A percentile compares a stretch with the other conserved stretches of the same genome.
These are phyloP conservation scores for Neopestalotiopsis rosae DNA, from an alignment of 2,329 filamentous ascomycete genomes.

Conservation along the genomic window DNA sequence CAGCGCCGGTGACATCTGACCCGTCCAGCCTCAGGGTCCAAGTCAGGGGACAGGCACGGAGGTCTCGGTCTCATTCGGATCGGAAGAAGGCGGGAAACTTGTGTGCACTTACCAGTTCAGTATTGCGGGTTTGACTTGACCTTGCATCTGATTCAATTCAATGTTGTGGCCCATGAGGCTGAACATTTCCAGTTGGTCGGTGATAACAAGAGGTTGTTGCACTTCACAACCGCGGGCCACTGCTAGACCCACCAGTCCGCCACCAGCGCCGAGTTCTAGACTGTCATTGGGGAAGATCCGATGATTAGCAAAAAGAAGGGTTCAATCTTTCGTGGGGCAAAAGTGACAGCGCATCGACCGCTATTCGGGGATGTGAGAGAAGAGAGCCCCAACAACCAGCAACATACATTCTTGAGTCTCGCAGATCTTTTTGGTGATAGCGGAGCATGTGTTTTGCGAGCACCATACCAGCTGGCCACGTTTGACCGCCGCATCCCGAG, in stretches of 20 bases:
- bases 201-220: slow-evolving; percentile 71
- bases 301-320: slow-evolving; percentile 9
- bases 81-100: not conserved
- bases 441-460: slow-evolving; percentile 85
- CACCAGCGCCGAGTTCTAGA: slow-evolving; percentile 89
- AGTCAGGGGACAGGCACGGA: not conserved
- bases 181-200: slow-evolving; percentile 87
- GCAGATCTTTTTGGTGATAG: slow-evolving; percentile 68
- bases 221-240: slow-evolving; percentile 62
- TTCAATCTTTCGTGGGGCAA: not conserved
- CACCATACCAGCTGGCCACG: slow-evolving; percentile 94
- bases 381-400: slow-evolving; percentile 29
- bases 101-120: slow-evolving; percentile 75
- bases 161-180: slow-evolving; percentile 88
- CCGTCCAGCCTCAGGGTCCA: not conserved
- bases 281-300: slow-evolving; percentile 1
- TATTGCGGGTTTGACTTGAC: slow-evolving; percentile 68
- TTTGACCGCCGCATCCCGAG: slow-evolving; percentile 88
- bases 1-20: not conserved
- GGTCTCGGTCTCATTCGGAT: not conserved
- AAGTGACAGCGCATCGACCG: slow-evolving; percentile 1
- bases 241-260: slow-evolving; percentile 79
- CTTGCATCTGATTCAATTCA: slow-evolving; percentile 73
- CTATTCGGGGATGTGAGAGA: not conserved
- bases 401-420: slow-evolving; percentile 75